These are phyloP conservation scores for Aspergillus sp. DNA, from an alignment of 2,329 filamentous ascomycete species.

Conservation along the genomic window DNA sequence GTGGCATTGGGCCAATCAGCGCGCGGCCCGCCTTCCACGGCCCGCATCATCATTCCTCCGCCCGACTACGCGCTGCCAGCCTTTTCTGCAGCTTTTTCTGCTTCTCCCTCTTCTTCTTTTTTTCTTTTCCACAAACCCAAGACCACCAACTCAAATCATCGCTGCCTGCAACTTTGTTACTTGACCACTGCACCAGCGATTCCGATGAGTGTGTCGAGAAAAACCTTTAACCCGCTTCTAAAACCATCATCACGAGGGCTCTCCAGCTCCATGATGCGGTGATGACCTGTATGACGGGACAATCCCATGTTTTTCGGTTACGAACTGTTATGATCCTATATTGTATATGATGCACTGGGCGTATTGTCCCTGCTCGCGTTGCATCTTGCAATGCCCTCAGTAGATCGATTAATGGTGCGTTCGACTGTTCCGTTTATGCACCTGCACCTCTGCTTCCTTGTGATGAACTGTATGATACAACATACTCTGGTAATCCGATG, in stretches of 20 bases:
- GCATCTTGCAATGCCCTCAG: neutral
- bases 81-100: slow-evolving; percentile 18
- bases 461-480: slow-evolving; percentile 37
- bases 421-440: slow-evolving; percentile 2
- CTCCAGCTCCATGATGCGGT: slow-evolving; percentile 44
- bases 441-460: slow-evolving; percentile 9
- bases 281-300: slow-evolving; percentile 50
- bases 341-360: neutral
- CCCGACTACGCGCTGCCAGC: slow-evolving; percentile 12
- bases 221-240: slow-evolving; percentile 64
- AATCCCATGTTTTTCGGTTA: slow-evolving; percentile 18
- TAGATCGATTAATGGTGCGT: slow-evolving; percentile 10
- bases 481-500: slow-evolving; percentile 48
- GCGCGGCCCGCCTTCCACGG: slow-evolving; percentile 19
- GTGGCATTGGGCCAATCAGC: slow-evolving; percentile 28
- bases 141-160: slow-evolving; percentile 77
- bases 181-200: slow-evolving; percentile 63
- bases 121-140: slow-evolving; percentile 48
- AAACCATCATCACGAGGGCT: slow-evolving; percentile 76
- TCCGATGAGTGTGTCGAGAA: slow-evolving; percentile 73
- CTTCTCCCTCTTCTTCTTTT: slow-evolving; percentile 17
- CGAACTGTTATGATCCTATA: slow-evolving; percentile 4
- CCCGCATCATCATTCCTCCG: slow-evolving; percentile 36
- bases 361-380: neutral
- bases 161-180: slow-evolving; percentile 52